Base-by-base conservation (phyloP, 148 eudicot genomes). In the Rhododendron ovatum region DNA sequence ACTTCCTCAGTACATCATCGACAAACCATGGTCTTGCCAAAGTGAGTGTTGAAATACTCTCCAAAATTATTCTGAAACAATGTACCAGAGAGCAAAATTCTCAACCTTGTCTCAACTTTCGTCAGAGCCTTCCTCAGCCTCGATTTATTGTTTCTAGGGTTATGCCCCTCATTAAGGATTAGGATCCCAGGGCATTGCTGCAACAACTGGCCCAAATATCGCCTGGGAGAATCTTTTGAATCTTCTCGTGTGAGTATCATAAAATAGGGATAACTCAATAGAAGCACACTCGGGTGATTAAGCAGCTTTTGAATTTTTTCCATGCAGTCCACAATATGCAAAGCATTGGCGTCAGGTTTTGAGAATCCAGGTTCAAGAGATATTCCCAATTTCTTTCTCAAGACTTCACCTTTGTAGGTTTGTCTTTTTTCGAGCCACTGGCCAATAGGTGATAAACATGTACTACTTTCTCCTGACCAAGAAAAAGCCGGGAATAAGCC, bases 231-330 rank as follows among this genome's bases (percentile, higher is more conserved):
- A 77, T 93, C 95, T 84, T 91, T 95, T 3, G 98, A 94, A 85
- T 94, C 98, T 69, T 97, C 99, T 79, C 98, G 89, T 83, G 96
- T 97, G 12, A 97, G 82, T 0, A 98, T 90, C 35, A 97, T 50
- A 82, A 97, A 97, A 2, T 98, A 97, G 37, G 99, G 93, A 90
- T 97, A 97, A 78, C 99, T 98, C 99, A 97, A 95, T 78, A 97
- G 93, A 57, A 97, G 98, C 80, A 97, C 93, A 87, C 99, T 97
- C 0, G 99, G 99, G 81, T 95, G 98, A 61, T 95, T 91, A 84
- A 95, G 98, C 99, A 98, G 95, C 82, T 90, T 93, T 41, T 97
- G 96, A 86, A 97, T 91, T 59, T 97, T 97, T 85, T 97, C 98
- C 47, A 95, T 87, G 87, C 98, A 97, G 85, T 95, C 99, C 82